These are phyloP conservation scores for Smallanthus sonchifolius DNA, from an alignment of 129 eudicot species.

Conservation along the genomic window DNA sequence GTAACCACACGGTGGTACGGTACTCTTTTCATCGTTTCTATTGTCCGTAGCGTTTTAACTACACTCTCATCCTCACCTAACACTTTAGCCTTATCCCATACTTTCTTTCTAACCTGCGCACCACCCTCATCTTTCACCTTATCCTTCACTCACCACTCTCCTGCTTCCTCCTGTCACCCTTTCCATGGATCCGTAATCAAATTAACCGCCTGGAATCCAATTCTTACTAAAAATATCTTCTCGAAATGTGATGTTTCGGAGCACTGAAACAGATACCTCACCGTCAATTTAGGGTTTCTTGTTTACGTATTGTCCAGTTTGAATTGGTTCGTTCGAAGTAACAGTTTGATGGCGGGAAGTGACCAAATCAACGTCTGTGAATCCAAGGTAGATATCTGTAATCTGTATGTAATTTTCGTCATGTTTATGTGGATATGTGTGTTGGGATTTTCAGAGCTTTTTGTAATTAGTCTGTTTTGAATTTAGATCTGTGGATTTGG, in stretches of 20 bases:
- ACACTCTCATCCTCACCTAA: slow-evolving; percentile 19
- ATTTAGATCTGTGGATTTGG: slow-evolving; percentile 8
- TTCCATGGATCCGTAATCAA: slow-evolving; percentile 12
- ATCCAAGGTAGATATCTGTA: slow-evolving; percentile 37
- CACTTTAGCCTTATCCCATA: slow-evolving; percentile 27
- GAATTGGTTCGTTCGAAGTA: neutral
- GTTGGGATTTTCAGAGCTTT: too few species aligned
- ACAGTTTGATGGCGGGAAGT: slow-evolving; percentile 44
- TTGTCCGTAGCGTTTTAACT: slow-evolving; percentile 30
- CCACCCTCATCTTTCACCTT: slow-evolving; percentile 5
- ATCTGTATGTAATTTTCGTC: neutral
- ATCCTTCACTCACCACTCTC: slow-evolving; percentile 32
- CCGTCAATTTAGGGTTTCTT: neutral
- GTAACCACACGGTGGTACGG: slow-evolving; percentile 9
- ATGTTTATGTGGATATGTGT: too few species aligned
- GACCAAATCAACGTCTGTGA: slow-evolving; percentile 45
- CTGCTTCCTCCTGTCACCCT: slow-evolving; percentile 29
- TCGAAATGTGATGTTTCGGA: slow-evolving; percentile 22
- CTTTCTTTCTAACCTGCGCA: slow-evolving; percentile 40
- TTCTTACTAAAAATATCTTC: neutral
- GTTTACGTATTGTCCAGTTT: slow-evolving; percentile 2
- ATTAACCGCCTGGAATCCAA: neutral
- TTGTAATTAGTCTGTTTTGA: neutral
- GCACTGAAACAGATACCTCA: neutral
- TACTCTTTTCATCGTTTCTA: slow-evolving; percentile 26